phyloP scores from a whole-genome alignment of 306 rosid genomes.

The Dalbergia oliveri region DNA sequence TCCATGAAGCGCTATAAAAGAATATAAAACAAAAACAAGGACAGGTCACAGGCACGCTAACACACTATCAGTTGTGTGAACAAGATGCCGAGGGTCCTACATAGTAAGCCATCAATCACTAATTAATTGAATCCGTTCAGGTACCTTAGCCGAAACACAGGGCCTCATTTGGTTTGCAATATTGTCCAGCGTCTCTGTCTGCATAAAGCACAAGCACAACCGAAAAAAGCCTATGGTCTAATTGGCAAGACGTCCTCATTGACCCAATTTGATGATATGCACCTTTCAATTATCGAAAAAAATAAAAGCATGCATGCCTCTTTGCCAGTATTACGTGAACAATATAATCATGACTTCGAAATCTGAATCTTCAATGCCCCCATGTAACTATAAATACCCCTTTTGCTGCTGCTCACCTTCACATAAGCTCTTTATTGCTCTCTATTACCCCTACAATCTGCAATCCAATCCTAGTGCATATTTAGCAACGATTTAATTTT shows the following conservation, averaged over 20 bases:
- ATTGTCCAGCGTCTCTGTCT: conserved; percentile 29
- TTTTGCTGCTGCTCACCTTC: background rate
- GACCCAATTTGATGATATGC: conserved; percentile 30
- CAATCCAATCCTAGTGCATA: background rate
- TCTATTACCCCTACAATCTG: background rate
- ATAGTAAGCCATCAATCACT: background rate
- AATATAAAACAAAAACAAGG: background rate
- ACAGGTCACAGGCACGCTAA: background rate
- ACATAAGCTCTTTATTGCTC: background rate
- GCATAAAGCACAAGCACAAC: conserved; percentile 24
- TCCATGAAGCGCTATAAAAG: conserved; percentile 20
- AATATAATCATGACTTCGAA: background rate
- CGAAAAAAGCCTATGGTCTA: conserved; percentile 8
- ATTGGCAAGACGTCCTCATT: conserved; percentile 52
- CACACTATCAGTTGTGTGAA: background rate
- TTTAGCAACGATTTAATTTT: too few species aligned
- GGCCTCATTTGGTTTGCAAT: conserved; percentile 40
- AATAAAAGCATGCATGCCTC: conserved; percentile 4
- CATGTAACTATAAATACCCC: background rate
- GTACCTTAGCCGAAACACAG: background rate
- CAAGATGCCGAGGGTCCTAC: background rate
- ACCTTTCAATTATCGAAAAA: background rate
- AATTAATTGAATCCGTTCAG: conserved; percentile 39
- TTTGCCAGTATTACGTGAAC: background rate
- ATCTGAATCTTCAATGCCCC: background rate